phyloP scores from a whole-genome alignment of 192 early-diverging fungal species.

The Linnemannia elongata region DNA sequence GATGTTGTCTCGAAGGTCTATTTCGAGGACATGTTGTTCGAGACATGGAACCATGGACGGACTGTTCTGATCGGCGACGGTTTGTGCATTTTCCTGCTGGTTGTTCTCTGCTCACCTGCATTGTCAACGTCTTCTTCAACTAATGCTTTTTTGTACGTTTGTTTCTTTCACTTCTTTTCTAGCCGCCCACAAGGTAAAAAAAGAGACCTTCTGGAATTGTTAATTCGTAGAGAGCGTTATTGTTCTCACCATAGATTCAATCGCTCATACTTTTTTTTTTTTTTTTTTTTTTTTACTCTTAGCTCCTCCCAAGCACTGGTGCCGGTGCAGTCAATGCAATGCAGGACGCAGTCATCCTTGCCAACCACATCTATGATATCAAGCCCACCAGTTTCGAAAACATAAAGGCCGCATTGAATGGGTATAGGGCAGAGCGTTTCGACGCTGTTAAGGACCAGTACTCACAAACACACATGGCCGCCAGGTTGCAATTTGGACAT shows the following conservation, averaged over 20 bases:
- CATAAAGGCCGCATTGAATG: not conserved
- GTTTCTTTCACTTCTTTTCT: too few relatives aligned
- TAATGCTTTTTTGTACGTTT: too few relatives aligned
- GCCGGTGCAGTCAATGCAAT: conserved; percentile 14
- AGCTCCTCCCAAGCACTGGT: conserved; percentile 20
- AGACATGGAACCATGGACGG: conserved; percentile 17
- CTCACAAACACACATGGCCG: not conserved
- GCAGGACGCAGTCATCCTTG: conserved; percentile 8
- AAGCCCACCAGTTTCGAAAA: not conserved
- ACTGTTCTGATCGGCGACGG: conserved; percentile 27
- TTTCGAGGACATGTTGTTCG: conserved; percentile 17
- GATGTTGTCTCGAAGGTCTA: conserved; percentile 14
- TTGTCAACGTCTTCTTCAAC: not conserved
- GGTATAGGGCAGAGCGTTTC: not conserved
- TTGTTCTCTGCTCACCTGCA: too few relatives aligned
- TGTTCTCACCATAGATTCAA: too few relatives aligned
- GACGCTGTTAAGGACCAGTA: not conserved
- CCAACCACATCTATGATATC: conserved; percentile 16
- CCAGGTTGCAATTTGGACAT: not conserved
- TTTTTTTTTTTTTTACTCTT: not conserved
- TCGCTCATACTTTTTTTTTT: not conserved
- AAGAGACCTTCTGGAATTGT: too few relatives aligned
- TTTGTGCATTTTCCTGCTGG: not conserved
- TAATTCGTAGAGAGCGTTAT: too few relatives aligned
- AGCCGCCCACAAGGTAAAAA: not conserved